A percentile compares a stretch with the other conserved stretches of the same genome.
Conservation (phyloP, 2,329 filamentous ascomycete genomes). For the Davidsoniella virescens region DNA sequence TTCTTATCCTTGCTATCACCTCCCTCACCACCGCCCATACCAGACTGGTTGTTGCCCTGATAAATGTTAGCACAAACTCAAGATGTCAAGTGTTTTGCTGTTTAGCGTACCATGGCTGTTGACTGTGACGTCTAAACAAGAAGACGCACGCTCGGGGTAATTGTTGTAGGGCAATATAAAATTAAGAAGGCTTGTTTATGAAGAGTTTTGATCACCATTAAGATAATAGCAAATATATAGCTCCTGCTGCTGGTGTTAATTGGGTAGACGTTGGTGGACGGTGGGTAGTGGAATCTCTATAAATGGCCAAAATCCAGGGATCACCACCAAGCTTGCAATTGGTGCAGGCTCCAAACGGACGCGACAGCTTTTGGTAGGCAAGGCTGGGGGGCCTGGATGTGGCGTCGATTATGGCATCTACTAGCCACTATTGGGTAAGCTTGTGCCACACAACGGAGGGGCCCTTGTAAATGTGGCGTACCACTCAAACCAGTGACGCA, state of each 20-base stretch:
- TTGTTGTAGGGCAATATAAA: background rate
- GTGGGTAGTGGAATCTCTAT: background rate
- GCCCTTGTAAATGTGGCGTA: background rate
- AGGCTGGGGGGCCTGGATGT: slow-evolving; percentile 1
- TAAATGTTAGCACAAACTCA: slow-evolving; percentile 1
- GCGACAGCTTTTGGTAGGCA: slow-evolving; percentile 8
- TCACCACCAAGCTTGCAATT: background rate
- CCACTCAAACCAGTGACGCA: background rate
- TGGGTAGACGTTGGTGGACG: background rate
- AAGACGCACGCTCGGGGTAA: too few relatives aligned
- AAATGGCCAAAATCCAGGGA: background rate
- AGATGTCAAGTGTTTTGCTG: background rate
- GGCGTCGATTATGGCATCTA: background rate
- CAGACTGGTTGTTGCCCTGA: slow-evolving; percentile 74
- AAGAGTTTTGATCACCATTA: too few relatives aligned
- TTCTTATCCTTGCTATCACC: slow-evolving; percentile 90
- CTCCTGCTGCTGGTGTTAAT: background rate
- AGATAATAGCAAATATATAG: too few relatives aligned
- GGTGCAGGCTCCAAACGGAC: slow-evolving; percentile 11
- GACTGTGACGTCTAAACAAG: too few relatives aligned
- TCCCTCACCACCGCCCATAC: slow-evolving; percentile 65
- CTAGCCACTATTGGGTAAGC: background rate
- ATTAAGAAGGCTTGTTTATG: too few relatives aligned
- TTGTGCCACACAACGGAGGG: slow-evolving; percentile 1
- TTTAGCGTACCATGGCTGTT: slow-evolving; percentile 1